Conservation (phyloP, 371 early-diverging fungal species). For the Funneliformis caledonium region DNA sequence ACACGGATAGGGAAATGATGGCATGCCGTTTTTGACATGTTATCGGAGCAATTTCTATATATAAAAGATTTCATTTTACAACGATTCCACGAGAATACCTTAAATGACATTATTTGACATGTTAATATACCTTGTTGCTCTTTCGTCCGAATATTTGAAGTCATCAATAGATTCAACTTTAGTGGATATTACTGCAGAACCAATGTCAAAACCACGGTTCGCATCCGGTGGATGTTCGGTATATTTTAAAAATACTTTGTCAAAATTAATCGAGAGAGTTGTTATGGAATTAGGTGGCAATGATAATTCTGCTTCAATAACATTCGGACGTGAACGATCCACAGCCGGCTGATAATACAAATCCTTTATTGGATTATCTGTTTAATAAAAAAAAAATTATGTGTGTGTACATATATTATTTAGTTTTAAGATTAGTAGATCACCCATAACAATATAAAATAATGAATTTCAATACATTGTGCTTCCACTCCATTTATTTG, state of each 20-base stretch:
- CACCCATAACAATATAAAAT: no score
- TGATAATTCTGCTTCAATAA: slow-evolving; percentile 72
- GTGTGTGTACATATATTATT: slow-evolving; percentile 11
- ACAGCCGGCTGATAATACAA: slow-evolving; percentile 75
- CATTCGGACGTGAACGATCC: slow-evolving; percentile 80
- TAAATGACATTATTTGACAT: not conserved
- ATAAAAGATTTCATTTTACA: not conserved
- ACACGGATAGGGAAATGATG: slow-evolving; percentile 53
- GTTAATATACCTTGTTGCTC: not conserved
- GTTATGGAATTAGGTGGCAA: slow-evolving; percentile 74
- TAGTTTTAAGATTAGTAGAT: not conserved
- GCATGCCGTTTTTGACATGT: not conserved
- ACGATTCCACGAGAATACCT: not conserved
- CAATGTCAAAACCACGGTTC: slow-evolving; percentile 93
- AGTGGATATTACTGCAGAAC: slow-evolving; percentile 56
- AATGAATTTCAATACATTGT: not conserved
- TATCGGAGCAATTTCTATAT: slow-evolving; percentile 26
- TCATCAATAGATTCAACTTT: not conserved
- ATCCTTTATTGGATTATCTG: slow-evolving; percentile 40
- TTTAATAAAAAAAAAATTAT: not conserved
- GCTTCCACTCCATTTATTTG: slow-evolving; percentile 48
- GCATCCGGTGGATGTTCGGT: slow-evolving; percentile 97
- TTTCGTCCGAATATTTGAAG: not conserved
- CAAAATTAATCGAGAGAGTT: slow-evolving; percentile 76
- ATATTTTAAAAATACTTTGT: slow-evolving; percentile 89